A percentile compares a stretch with the other conserved stretches of the same genome.
These are phyloP conservation scores for Neoboletus magnificus DNA, from an alignment of 768 basidiomycete species.

Conservation along the genomic window DNA sequence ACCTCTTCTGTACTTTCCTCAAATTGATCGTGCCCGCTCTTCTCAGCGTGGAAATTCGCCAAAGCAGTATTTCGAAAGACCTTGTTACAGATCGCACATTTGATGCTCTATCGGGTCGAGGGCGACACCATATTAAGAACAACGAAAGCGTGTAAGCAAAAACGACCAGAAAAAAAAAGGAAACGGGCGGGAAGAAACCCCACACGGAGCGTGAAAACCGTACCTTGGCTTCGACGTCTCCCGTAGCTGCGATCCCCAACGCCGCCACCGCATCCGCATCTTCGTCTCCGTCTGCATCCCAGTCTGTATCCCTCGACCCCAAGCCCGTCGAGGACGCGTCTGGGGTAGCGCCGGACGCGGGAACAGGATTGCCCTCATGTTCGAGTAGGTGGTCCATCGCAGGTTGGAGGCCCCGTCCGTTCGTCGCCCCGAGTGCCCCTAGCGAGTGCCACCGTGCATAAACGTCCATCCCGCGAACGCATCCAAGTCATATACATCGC, in stretches of 20 bases:
- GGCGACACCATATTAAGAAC: too few relatives aligned
- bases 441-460: background rate
- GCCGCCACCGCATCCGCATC: constrained; percentile 65
- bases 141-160: too few relatives aligned
- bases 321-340: constrained; percentile 1
- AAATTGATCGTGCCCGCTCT: constrained; percentile 93
- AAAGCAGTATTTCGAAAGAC: constrained; percentile 81
- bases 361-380: constrained; percentile 73
- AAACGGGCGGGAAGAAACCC: background rate
- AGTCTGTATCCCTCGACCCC: constrained; percentile 39
- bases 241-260: constrained; percentile 35
- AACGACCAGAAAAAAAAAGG: background rate
- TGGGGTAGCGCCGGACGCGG: constrained; percentile 47
- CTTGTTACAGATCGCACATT: constrained; percentile 82
- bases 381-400: constrained; percentile 89
- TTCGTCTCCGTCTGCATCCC: constrained; percentile 60
- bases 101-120: too few relatives aligned
- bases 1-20: constrained; percentile 96
- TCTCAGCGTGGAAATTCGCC: constrained; percentile 91
- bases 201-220: constrained; percentile 1
- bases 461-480: background rate
- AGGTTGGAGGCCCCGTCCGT: constrained; percentile 79
- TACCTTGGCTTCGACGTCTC: constrained; percentile 66
- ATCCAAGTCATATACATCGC: background rate
- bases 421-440: constrained; percentile 91